Conservation (phyloP, 768 basidiomycete species). For the Tubosaeta sp. region DNA sequence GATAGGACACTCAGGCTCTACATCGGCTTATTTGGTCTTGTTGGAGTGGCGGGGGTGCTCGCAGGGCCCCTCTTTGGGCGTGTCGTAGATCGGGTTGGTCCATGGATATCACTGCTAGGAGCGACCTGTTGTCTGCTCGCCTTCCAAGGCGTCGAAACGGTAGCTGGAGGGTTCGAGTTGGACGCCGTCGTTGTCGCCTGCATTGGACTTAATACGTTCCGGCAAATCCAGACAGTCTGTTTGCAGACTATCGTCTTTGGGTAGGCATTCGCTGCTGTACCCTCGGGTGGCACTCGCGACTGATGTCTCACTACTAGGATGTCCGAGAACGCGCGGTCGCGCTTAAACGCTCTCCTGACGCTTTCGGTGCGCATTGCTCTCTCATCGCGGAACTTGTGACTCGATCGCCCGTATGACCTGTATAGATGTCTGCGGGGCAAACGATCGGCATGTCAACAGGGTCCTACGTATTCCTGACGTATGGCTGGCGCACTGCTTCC, state of each 20-base stretch:
- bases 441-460: slow-evolving; percentile 41
- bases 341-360: slow-evolving; percentile 25
- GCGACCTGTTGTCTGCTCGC: slow-evolving; percentile 27
- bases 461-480: slow-evolving; percentile 34
- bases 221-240: slow-evolving; percentile 37
- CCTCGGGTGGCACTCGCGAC: background rate
- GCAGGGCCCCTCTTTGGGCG: slow-evolving; percentile 20
- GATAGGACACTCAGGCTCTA: slow-evolving; percentile 10
- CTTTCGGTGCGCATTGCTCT: slow-evolving; percentile 20
- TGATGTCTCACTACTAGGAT: slow-evolving; percentile 13
- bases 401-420: background rate
- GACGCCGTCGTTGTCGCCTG: slow-evolving; percentile 36
- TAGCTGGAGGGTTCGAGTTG: slow-evolving; percentile 35
- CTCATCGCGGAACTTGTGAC: background rate
- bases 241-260: slow-evolving; percentile 23
- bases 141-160: slow-evolving; percentile 32
- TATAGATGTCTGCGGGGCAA: slow-evolving; percentile 34
- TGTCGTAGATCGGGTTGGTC: slow-evolving; percentile 28
- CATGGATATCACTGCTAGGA: slow-evolving; percentile 39
- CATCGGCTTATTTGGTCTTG: slow-evolving; percentile 47
- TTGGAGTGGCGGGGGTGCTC: slow-evolving; percentile 37
- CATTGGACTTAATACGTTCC: slow-evolving; percentile 35
- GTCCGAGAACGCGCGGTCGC: slow-evolving; percentile 24
- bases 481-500: slow-evolving; percentile 36
- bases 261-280: slow-evolving; percentile 1